These are phyloP conservation scores for Lactifluus volemus DNA, from an alignment of 768 basidiomycete species.

Conservation along the genomic window DNA sequence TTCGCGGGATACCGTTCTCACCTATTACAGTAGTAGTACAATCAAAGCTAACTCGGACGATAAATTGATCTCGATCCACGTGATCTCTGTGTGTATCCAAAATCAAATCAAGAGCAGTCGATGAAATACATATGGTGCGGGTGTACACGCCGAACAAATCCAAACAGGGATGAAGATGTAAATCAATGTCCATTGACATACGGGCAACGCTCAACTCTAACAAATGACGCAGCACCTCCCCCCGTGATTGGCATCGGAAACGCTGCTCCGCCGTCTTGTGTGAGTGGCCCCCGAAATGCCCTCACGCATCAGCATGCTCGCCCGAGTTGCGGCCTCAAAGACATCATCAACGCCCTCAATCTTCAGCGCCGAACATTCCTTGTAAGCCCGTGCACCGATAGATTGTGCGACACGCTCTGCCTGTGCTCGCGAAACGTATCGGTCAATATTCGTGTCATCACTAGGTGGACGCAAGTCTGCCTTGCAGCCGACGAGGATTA, in stretches of 20 bases:
- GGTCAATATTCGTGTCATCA: constrained; percentile 36
- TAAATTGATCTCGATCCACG: not conserved
- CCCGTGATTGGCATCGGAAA: constrained; percentile 5
- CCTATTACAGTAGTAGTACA: not conserved
- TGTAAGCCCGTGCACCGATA: constrained; percentile 91
- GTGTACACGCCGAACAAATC: not conserved
- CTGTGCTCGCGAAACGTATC: constrained; percentile 66
- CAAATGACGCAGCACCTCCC: constrained; percentile 19
- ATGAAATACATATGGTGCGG: constrained; percentile 3
- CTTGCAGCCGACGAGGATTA: constrained; percentile 95
- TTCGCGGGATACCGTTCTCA: not conserved
- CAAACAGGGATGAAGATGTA: not conserved
- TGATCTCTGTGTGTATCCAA: not conserved
- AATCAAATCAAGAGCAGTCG: not conserved
- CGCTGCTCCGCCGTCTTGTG: constrained; percentile 29
- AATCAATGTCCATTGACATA: constrained; percentile 5
- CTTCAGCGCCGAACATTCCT: constrained; percentile 87
- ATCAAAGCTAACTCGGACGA: too few relatives aligned
- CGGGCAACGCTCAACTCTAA: constrained; percentile 5
- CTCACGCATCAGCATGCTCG: constrained; percentile 93
- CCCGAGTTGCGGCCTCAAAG: constrained; percentile 94
- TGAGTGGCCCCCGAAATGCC: constrained; percentile 47
- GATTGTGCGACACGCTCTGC: constrained; percentile 73
- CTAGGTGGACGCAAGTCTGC: constrained; percentile 73
- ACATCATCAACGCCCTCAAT: constrained; percentile 94